phyloP scores from a whole-genome alignment of 768 basidiomycete genomes.

The Termitomyces sp. region DNA sequence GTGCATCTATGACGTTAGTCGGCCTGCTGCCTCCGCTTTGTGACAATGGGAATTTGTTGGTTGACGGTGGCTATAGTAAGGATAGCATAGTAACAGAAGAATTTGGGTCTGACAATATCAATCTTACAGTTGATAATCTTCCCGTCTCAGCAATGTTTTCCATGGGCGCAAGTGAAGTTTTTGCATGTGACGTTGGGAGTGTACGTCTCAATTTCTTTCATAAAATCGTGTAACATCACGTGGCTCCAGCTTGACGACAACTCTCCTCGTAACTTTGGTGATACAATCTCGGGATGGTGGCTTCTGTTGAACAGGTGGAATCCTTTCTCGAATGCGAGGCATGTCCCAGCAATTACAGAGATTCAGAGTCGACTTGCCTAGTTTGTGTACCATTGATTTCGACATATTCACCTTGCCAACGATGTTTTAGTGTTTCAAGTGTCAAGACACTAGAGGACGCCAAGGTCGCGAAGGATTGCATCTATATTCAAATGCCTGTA shows the following conservation, averaged over 20 bases:
- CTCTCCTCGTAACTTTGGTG: constrained; percentile 90
- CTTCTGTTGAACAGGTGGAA: constrained; percentile 90
- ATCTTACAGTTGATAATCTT: constrained; percentile 71
- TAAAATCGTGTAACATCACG: neutral
- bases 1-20: constrained; percentile 96
- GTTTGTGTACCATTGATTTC: constrained; percentile 40
- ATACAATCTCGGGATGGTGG: constrained; percentile 96
- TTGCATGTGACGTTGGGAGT: constrained; percentile 90
- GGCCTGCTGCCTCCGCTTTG: constrained; percentile 92
- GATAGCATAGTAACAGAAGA: constrained; percentile 3
- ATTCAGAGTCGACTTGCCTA: constrained; percentile 94
- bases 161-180: constrained; percentile 84
- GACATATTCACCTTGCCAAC: constrained; percentile 3
- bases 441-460: constrained; percentile 94
- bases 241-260: constrained; percentile 79
- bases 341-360: constrained; percentile 85
- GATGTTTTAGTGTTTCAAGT: constrained; percentile 72
- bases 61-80: constrained; percentile 86
- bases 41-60: constrained; percentile 88
- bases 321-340: constrained; percentile 74
- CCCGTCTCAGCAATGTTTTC: constrained; percentile 91
- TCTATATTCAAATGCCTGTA: constrained; percentile 95
- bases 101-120: neutral
- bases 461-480: constrained; percentile 81
- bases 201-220: constrained; percentile 34